Conservation (phyloP, 805 yeast species). For the Huiozyma naganishii region DNA sequence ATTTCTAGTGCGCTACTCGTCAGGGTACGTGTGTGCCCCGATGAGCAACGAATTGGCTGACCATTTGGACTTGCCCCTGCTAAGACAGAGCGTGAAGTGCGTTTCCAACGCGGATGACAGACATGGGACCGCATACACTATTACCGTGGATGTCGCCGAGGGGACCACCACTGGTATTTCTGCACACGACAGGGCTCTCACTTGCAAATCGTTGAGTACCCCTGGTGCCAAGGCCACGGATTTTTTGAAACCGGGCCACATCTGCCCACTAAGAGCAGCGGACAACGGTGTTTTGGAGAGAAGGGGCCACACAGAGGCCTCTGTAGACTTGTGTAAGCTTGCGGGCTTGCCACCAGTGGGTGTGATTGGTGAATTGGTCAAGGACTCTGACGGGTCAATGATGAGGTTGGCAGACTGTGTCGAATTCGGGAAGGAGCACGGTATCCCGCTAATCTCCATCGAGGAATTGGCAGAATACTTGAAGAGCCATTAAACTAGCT, state of each 20-base stretch:
- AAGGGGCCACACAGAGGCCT: constrained; percentile 96
- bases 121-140: constrained; percentile 94
- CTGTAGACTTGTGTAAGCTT: constrained; percentile 72
- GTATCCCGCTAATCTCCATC: constrained; percentile 66
- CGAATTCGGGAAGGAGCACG: constrained; percentile 50
- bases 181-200: constrained; percentile 85
- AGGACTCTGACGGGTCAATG: constrained; percentile 90
- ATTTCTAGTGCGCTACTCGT: constrained; percentile 73
- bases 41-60: constrained; percentile 71
- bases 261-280: constrained; percentile 84
- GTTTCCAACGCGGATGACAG: constrained; percentile 47
- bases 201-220: constrained; percentile 63
- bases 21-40: constrained; percentile 94
- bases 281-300: constrained; percentile 74
- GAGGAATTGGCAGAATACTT: constrained; percentile 57
- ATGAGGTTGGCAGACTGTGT: constrained; percentile 84
- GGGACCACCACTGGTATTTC: constrained; percentile 97
- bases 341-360: constrained; percentile 78
- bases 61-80: constrained; percentile 62
- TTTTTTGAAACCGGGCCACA: constrained; percentile 87
- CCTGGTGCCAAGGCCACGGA: constrained; percentile 41
- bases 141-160: constrained; percentile 74
- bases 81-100: constrained; percentile 33
- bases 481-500: not conserved
- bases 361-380: constrained; percentile 87